A percentile compares a stretch with the other conserved stretches of the same genome.
phyloP scores from a whole-genome alignment of 2,329 filamentous ascomycete genomes.

The Neopestalotiopsis clavispora region DNA sequence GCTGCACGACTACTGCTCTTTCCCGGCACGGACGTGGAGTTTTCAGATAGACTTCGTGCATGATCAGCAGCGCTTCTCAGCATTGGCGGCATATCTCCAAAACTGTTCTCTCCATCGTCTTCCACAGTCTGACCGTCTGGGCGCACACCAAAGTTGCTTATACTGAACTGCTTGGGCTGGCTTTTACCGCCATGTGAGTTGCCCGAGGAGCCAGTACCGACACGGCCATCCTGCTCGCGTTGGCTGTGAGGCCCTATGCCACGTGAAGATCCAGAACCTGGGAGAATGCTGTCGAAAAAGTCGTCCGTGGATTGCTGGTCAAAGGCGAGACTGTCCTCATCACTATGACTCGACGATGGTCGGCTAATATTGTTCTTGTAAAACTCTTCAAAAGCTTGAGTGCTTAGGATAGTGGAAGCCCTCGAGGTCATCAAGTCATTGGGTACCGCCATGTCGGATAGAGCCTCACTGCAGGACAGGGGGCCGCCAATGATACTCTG shows the following conservation, averaged over 20 bases:
- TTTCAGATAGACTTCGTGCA: conserved; percentile 4
- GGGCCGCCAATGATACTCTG: background rate
- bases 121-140: background rate
- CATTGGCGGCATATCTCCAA: conserved; percentile 5
- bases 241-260: background rate
- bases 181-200: background rate
- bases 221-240: background rate
- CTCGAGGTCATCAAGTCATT: background rate
- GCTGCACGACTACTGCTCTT: background rate
- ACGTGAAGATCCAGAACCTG: background rate
- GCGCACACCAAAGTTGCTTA: background rate
- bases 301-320: background rate
- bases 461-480: background rate
- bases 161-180: conserved; percentile 5
- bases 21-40: background rate
- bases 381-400: conserved; percentile 1
- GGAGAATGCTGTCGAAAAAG: background rate
- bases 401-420: background rate
- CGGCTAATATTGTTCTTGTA: background rate
- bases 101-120: conserved; percentile 1
- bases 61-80: background rate
- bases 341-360: background rate
- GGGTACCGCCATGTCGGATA: background rate
- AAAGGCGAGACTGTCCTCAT: background rate
- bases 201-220: too few species aligned